Evolutionary conservation across 2,329 filamentous ascomycete genomes (phyloP).

Genomic region (Cytospora paraplurivora): DNA sequence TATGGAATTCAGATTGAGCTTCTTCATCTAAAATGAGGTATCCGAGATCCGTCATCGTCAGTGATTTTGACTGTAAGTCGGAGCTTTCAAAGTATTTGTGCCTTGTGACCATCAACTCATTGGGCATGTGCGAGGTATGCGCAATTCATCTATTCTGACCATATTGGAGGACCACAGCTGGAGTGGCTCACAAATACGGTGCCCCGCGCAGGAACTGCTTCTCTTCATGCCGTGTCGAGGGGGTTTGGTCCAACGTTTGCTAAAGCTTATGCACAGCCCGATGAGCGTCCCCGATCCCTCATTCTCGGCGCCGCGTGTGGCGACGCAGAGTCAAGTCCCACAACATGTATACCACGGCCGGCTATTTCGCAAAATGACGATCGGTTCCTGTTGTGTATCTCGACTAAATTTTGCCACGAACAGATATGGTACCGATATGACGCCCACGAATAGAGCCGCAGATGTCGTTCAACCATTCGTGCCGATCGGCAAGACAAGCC

Average conservation of each 20-base stretch:
- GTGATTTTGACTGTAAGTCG: not conserved
- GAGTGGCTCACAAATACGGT: not conserved
- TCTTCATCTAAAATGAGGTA: not conserved
- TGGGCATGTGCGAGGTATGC: not conserved
- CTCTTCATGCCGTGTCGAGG: not conserved
- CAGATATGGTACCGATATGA: conserved; percentile 4
- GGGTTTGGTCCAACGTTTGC: not conserved
- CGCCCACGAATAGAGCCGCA: conserved; percentile 16
- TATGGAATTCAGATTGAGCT: not conserved
- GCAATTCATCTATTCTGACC: not conserved
- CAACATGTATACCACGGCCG: conserved; percentile 2
- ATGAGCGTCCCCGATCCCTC: conserved; percentile 1
- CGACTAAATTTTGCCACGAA: conserved; percentile 16
- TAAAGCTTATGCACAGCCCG: not conserved
- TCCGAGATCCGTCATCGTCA: not conserved
- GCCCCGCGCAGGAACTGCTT: not conserved
- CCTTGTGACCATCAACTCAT: not conserved
- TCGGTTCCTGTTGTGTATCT: not conserved
- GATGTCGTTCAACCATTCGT: conserved; percentile 14
- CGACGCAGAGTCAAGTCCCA: conserved; percentile 1
- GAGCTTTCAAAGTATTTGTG: not conserved
- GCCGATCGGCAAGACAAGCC: conserved; percentile 19
- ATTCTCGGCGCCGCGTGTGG: conserved; percentile 9
- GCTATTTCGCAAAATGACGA: not conserved
- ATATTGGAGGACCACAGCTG: not conserved